Base-by-base conservation (phyloP, 1,139 yeast species). In the Candida smagusa region DNA sequence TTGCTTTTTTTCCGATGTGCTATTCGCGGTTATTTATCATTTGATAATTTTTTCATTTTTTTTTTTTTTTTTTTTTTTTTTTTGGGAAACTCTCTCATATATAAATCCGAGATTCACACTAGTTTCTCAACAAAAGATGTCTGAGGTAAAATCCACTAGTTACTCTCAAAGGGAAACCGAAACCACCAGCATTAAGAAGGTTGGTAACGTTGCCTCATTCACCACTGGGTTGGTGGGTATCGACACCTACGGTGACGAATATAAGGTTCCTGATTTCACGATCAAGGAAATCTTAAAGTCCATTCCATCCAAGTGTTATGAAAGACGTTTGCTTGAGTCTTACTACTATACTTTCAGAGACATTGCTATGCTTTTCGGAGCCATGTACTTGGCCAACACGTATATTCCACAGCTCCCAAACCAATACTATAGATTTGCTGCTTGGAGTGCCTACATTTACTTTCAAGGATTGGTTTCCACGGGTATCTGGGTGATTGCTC, bases 401-500 rank as follows among this genome's bases (percentile, higher is more conserved):
- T 71, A 65, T 49, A 77, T 81, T 59, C 74, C 78, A 22, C 35
- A 44, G 40, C 40, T 58, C 30, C 58, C 65, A 3, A 37, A 45
- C 37, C 37, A 35, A 21, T 42, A 36, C 30, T 35, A 59, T 12
- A 57, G 76, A 41, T 65, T 66, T 40, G 61, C 53, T 3, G 63
- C 68, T 25, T 70, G 75, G 74, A 44, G 59, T 38, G 56, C 56
- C 7, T 65, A 68, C 49, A 58, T 65, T 22, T 57, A 71, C 42
- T 60, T 66, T 31, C 78, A 79, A 50, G 87, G 94, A 34, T 68
- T 84, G 48, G 74, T 82, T 52, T 85, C 86, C 24, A 81, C 87
- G 44, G 95, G 95, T 26, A 56, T 83, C 48, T 86, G 95, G 95
- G 83, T 86, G 45, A 63, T 86, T 59, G 95, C 95, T 43, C 95